These are phyloP conservation scores for Lanmaoa rubissima DNA, from an alignment of 768 basidiomycete genomes.

Conservation along the genomic window DNA sequence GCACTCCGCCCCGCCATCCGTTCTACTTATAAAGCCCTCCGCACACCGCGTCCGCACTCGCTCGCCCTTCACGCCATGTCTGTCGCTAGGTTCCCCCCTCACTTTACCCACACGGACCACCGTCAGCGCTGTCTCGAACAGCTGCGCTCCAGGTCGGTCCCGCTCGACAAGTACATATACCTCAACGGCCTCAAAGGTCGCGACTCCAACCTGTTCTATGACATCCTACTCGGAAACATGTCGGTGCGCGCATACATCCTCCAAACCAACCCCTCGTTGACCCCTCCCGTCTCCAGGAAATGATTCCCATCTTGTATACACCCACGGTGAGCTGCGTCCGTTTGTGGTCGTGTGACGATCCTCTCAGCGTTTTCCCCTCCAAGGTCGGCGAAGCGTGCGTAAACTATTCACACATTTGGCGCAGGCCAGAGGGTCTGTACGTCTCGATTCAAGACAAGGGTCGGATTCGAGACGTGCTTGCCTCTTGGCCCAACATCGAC, in stretches of 20 bases:
- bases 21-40: background rate
- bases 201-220: constrained; percentile 65
- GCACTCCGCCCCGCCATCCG: background rate
- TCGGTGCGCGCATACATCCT: constrained; percentile 36
- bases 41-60: background rate
- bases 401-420: constrained; percentile 69
- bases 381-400: constrained; percentile 69
- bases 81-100: constrained; percentile 43
- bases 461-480: constrained; percentile 54
- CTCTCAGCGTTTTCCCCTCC: constrained; percentile 15
- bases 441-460: constrained; percentile 69
- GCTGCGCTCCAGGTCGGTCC: constrained; percentile 52
- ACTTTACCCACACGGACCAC: constrained; percentile 50
- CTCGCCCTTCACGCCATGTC: constrained; percentile 29
- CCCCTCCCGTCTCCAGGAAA: constrained; percentile 34
- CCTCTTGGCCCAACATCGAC: constrained; percentile 45
- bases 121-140: constrained; percentile 55
- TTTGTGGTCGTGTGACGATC: constrained; percentile 7
- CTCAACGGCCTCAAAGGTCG: constrained; percentile 61
- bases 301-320: constrained; percentile 72
- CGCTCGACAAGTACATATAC: constrained; percentile 71
- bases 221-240: constrained; percentile 59
- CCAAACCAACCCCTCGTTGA: background rate
- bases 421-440: constrained; percentile 57
- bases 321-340: constrained; percentile 50